Evolutionary conservation across 352 stramenopile genomes (phyloP), one percentile per base, ranked within the genome.

Genomic region (Phytopythium kandeliae): DNA sequence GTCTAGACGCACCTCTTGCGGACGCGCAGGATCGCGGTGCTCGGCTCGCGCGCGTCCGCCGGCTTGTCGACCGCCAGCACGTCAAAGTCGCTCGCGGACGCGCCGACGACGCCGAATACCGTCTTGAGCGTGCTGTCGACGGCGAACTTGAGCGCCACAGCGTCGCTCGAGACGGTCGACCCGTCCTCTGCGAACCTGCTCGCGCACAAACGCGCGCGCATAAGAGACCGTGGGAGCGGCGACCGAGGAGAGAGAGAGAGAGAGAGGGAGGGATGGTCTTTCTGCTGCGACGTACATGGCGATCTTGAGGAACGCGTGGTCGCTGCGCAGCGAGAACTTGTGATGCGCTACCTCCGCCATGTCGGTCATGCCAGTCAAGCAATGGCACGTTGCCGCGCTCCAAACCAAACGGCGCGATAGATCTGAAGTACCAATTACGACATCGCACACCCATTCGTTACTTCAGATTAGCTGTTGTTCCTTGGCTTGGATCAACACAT

Each of bases 81-180:
- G 64, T 89, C 78, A 26, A 89, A 88, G 26, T 92, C 78, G 53
- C 69, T 76, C 26, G 67, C 65, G 0, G 76, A 71, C 45, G 72
- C 72, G 11, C 74, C 81, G 1, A 89, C 66, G 17, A 80, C 75
- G 15, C 81, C 81, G 42, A 89, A 89, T 15, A 79, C 73, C 9
- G 64, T 69, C 56, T 83, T 84, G 47, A 87, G 61, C 37, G 74
- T 78, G 62, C 82, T 89, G 62, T 86, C 71, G 43, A 92, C 48
- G 21, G 65, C 63, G 53, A 89, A 89, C 57, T 89, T 88, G 45
- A 92, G 61, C 21, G 63, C 69, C 60, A 87, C 89, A 36, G 68
- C 45, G 48, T 89, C 80, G 36, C 42, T 55, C 38, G 83, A 64
- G 12, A 59, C 57, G 9, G 51, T 40, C 2, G 62, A 19, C 7